Conservation (phyloP, 2,329 filamentous ascomycete genomes). For the Cladosporium sp. region DNA sequence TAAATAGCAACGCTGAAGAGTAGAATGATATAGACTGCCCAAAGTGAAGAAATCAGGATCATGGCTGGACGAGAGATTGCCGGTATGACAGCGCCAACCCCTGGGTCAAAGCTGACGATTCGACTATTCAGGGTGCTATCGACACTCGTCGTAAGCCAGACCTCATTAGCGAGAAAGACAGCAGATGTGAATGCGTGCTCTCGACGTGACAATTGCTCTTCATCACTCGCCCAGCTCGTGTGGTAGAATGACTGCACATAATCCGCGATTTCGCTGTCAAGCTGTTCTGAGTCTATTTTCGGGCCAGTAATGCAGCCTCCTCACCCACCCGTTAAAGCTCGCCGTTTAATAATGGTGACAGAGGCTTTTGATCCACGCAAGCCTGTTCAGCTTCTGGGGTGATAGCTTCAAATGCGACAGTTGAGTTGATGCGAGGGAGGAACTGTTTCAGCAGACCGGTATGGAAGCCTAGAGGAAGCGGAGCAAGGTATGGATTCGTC, state of each 20-base stretch:
- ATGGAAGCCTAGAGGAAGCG: not conserved
- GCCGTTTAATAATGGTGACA: not conserved
- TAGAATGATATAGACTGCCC: not conserved
- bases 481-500: not conserved
- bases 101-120: not conserved
- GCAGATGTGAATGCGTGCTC: slow-evolving; percentile 15
- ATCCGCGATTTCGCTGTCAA: not conserved
- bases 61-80: not conserved
- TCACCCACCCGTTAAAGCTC: too few species aligned
- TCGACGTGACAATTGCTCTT: too few species aligned
- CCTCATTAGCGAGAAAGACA: slow-evolving; percentile 15
- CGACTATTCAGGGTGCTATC: not conserved
- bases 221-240: too few species aligned
- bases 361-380: not conserved
- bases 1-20: not conserved
- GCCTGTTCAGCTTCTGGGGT: too few species aligned
- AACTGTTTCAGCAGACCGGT: not conserved
- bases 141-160: not conserved
- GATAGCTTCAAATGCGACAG: too few species aligned
- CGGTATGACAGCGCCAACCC: not conserved
- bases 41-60: not conserved
- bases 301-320: too few species aligned
- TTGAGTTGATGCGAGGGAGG: not conserved
- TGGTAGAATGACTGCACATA: not conserved
- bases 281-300: too few species aligned